Evolutionary conservation across 2,329 filamentous ascomycete species (phyloP).

Genomic region (Lojkania enalia): DNA sequence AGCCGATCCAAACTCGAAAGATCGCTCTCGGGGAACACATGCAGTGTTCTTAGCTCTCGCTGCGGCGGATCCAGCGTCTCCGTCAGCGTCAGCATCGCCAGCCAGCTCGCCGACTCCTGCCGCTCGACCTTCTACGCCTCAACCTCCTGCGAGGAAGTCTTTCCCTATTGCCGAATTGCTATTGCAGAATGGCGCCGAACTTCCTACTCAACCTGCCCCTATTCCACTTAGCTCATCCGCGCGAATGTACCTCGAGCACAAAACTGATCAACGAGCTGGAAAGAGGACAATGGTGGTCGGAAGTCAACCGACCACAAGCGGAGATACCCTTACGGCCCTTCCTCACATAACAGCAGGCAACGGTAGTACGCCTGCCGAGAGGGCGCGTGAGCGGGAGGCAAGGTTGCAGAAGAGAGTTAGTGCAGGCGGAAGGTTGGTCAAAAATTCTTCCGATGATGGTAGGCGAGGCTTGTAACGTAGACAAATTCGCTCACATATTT

Average conservation of each 20-base stretch:
- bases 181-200: conserved; percentile 89
- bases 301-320: conserved; percentile 51
- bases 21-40: conserved; percentile 86
- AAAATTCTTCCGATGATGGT: conserved; percentile 39
- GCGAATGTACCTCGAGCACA: conserved; percentile 83
- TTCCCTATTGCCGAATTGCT: conserved; percentile 92
- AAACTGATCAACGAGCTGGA: conserved; percentile 53
- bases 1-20: conserved; percentile 77
- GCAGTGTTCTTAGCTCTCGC: conserved; percentile 88
- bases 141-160: conserved; percentile 50
- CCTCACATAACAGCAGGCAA: conserved; percentile 54
- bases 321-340: conserved; percentile 65
- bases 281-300: conserved; percentile 49
- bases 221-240: conserved; percentile 83
- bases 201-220: conserved; percentile 73
- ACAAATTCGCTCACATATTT: conserved; percentile 32
- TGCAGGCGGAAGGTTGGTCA: conserved; percentile 47
- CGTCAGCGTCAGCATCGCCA: conserved; percentile 54
- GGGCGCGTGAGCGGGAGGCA: conserved; percentile 42
- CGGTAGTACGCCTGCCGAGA: conserved; percentile 44
- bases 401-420: conserved; percentile 46
- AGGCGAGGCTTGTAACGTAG: conserved; percentile 38
- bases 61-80: conserved; percentile 86
- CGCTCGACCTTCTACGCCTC: conserved; percentile 47
- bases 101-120: conserved; percentile 49